A percentile compares a stretch with the other conserved stretches of the same genome.
These are phyloP conservation scores for Rhynchosporium graminicola DNA, from an alignment of 2,329 filamentous ascomycete genomes.

Conservation along the genomic window DNA sequence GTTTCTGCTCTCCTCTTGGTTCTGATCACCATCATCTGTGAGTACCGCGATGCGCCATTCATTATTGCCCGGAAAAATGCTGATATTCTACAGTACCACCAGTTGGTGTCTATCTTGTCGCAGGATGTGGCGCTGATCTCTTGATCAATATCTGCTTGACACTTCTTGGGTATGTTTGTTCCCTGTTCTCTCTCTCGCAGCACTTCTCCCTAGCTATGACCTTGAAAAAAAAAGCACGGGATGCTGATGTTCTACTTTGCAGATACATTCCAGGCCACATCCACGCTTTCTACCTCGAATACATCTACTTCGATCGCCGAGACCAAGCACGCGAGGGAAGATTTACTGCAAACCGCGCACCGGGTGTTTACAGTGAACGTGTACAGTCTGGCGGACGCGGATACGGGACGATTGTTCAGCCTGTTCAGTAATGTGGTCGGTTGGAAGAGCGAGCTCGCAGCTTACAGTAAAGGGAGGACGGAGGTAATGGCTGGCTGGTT, in stretches of 20 bases:
- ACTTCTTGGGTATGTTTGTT: conserved; percentile 41
- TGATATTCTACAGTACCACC: conserved; percentile 41
- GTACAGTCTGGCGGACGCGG: conserved; percentile 73
- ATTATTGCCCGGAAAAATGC: conserved; percentile 1
- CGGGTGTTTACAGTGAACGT: conserved; percentile 70
- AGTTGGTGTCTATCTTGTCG: conserved; percentile 44
- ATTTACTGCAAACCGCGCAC: conserved; percentile 55
- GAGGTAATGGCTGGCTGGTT: background rate
- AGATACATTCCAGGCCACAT: conserved; percentile 42
- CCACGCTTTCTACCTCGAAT: conserved; percentile 54
- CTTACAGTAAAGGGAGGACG: background rate
- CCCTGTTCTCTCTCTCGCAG: background rate
- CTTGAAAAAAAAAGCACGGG: background rate
- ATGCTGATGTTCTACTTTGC: conserved; percentile 46
- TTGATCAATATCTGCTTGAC: conserved; percentile 47
- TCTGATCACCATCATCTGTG: conserved; percentile 50
- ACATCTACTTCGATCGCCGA: conserved; percentile 76
- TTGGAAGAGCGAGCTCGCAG: no score
- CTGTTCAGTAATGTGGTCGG: conserved; percentile 21
- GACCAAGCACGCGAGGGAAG: conserved; percentile 62
- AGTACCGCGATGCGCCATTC: conserved; percentile 20
- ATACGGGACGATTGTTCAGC: conserved; percentile 49
- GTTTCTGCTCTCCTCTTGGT: conserved; percentile 46
- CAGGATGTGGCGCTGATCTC: conserved; percentile 46
- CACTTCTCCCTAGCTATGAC: background rate